Percentiles rank a stretch among this genome's conserved stretches.
Conservation (phyloP, 2,329 filamentous ascomycete genomes). For the Aspergillus proliferans region DNA sequence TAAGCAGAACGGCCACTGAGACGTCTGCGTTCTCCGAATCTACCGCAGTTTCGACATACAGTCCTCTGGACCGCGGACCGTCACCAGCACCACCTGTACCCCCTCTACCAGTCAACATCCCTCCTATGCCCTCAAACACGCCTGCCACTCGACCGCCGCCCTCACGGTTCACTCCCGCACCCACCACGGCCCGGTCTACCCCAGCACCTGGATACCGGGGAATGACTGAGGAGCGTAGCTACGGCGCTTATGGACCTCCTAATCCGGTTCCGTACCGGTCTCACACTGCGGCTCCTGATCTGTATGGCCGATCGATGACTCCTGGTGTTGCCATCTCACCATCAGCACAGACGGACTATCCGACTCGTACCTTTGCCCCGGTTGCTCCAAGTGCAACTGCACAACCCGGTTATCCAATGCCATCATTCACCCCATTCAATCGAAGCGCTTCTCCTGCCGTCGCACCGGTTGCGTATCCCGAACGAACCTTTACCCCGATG, state of each 20-base stretch:
- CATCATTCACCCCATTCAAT: conserved; percentile 13
- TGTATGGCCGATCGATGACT: conserved; percentile 15
- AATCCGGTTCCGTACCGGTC: conserved; percentile 12
- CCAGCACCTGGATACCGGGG: conserved; percentile 14
- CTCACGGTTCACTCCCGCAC: conserved; percentile 18
- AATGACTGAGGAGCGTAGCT: conserved; percentile 14
- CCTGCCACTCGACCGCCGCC: conserved; percentile 18
- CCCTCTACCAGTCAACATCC: conserved; percentile 19
- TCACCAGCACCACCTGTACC: conserved; percentile 27
- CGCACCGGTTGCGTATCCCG: neutral
- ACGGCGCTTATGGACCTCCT: neutral
- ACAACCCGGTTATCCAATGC: conserved; percentile 9
- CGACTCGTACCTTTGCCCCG: conserved; percentile 7
- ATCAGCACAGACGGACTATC: neutral
- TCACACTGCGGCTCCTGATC: conserved; percentile 15
- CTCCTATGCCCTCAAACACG: conserved; percentile 20
- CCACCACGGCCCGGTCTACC: conserved; percentile 14
- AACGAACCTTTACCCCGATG: neutral
- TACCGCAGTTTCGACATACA: conserved; percentile 28
- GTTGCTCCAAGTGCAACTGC: conserved; percentile 4
- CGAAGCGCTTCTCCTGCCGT: conserved; percentile 2
- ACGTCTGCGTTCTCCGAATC: conserved; percentile 47
- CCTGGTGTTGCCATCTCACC: conserved; percentile 5
- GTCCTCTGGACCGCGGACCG: conserved; percentile 26
- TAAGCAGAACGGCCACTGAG: conserved; percentile 41